phyloP scores from a whole-genome alignment of 176 grass and related monocot genomes.

The Rhynchospora breviuscula region DNA sequence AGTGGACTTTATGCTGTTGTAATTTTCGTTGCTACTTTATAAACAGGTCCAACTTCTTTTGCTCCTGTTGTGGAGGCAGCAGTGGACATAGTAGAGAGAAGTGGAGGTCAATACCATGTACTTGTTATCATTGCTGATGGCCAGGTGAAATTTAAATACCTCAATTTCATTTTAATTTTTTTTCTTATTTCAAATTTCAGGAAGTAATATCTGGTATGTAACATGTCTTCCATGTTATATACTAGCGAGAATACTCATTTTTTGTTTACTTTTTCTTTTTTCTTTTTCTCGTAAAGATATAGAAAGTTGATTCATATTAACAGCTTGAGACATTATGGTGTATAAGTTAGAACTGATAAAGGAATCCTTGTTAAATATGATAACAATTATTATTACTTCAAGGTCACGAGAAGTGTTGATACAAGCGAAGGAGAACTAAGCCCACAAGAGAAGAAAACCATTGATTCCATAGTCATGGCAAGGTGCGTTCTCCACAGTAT shows the following conservation, averaged over 20 bases:
- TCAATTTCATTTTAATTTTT: not conserved
- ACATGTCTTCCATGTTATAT: not conserved
- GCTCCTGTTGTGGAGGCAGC: slow-evolving; percentile 78
- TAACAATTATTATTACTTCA: not conserved
- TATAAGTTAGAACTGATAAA: not conserved
- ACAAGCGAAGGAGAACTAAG: slow-evolving; percentile 53
- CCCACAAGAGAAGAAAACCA: slow-evolving; percentile 72
- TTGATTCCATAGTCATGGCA: slow-evolving; percentile 89
- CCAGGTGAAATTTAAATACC: slow-evolving; percentile 38
- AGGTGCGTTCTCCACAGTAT: slow-evolving; percentile 32
- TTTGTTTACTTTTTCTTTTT: not conserved
- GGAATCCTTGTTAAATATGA: not conserved
- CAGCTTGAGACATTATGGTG: not conserved
- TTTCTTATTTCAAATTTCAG: not conserved
- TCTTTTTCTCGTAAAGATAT: not conserved
- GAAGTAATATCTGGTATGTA: not conserved
- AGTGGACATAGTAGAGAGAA: slow-evolving; percentile 81
- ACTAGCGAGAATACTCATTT: not conserved
- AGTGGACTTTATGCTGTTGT: no score
- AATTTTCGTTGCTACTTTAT: not conserved
- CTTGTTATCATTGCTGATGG: slow-evolving; percentile 88
- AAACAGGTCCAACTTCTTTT: slow-evolving; percentile 76
- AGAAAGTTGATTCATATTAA: not conserved
- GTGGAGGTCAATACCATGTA: slow-evolving; percentile 76
- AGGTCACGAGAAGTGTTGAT: slow-evolving; percentile 78